Conservation (phyloP, 805 yeast species). For the Cyberlindnera veronae region DNA sequence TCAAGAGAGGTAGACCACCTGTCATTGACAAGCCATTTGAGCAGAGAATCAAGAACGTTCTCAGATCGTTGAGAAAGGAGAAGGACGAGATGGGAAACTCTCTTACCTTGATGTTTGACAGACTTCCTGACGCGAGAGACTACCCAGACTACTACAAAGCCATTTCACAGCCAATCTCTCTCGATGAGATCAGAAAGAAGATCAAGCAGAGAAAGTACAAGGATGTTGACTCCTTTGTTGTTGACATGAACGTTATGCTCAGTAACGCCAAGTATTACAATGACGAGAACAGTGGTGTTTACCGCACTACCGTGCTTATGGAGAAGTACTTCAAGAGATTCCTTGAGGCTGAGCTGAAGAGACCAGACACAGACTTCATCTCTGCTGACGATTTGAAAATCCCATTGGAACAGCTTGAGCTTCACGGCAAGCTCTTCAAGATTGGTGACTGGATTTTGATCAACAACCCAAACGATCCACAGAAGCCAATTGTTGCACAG, state of each 20-base stretch:
- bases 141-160: slow-evolving; percentile 43
- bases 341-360: slow-evolving; percentile 66
- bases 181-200: slow-evolving; percentile 73
- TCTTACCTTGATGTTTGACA: slow-evolving; percentile 69
- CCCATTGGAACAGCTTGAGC: slow-evolving; percentile 75
- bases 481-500: slow-evolving; percentile 91
- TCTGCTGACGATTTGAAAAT: slow-evolving; percentile 54
- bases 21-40: slow-evolving; percentile 89
- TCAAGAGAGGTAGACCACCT: slow-evolving; percentile 85
- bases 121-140: slow-evolving; percentile 63
- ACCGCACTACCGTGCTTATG: slow-evolving; percentile 57
- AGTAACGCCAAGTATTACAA: slow-evolving; percentile 67
- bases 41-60: slow-evolving; percentile 81
- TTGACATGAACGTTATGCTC: slow-evolving; percentile 73
- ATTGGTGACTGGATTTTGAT: slow-evolving; percentile 96
- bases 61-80: slow-evolving; percentile 77
- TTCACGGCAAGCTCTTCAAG: slow-evolving; percentile 66
- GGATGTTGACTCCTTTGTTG: slow-evolving; percentile 70
- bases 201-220: slow-evolving; percentile 82
- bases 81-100: slow-evolving; percentile 48
- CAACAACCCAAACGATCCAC: slow-evolving; percentile 80
- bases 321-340: slow-evolving; percentile 57
- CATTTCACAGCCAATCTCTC: slow-evolving; percentile 57
- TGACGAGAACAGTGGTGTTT: slow-evolving; percentile 53
- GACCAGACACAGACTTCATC: slow-evolving; percentile 77